phyloP scores from a whole-genome alignment of 169 alveolate genomes.

The Plasmodium knowlesi region DNA sequence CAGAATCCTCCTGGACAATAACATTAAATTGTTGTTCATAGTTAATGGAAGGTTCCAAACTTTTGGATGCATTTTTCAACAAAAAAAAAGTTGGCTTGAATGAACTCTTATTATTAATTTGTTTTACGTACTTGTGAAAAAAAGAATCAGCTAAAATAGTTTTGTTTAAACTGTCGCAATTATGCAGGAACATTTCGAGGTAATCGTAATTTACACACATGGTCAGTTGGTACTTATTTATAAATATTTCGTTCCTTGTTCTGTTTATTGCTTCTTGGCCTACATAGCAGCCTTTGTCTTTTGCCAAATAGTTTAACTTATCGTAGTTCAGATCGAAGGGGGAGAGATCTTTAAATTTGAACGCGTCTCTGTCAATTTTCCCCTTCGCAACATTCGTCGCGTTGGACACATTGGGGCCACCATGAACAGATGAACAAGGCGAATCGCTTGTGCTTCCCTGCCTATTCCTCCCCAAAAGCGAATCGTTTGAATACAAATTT shows the following conservation, averaged over 20 bases:
- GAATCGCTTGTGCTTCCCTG: not conserved
- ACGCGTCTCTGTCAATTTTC: slow-evolving; percentile 18
- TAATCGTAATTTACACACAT: slow-evolving; percentile 72
- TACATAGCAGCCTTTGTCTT: slow-evolving; percentile 83
- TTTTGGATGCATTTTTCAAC: slow-evolving; percentile 17
- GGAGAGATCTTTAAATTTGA: slow-evolving; percentile 47
- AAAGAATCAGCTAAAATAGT: not conserved
- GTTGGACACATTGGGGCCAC: not conserved
- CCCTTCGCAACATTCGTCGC: not conserved
- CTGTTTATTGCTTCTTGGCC: slow-evolving; percentile 86
- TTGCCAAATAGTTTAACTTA: slow-evolving; percentile 73
- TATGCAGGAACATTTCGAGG: slow-evolving; percentile 11
- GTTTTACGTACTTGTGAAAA: slow-evolving; percentile 30
- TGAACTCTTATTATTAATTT: slow-evolving; percentile 19
- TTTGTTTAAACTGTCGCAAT: not conserved
- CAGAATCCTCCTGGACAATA: slow-evolving; percentile 1
- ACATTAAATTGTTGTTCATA: slow-evolving; percentile 28
- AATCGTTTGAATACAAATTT: slow-evolving; percentile 21
- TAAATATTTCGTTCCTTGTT: slow-evolving; percentile 75
- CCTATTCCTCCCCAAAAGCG: not conserved
- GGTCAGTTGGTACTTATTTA: slow-evolving; percentile 76
- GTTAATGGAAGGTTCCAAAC: not conserved
- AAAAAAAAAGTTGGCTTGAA: slow-evolving; percentile 49
- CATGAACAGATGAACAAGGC: not conserved
- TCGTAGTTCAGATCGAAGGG: slow-evolving; percentile 81